phyloP scores from a whole-genome alignment of 495 filamentous ascomycete genomes.

The Rostrohypoxylon terebratum region DNA sequence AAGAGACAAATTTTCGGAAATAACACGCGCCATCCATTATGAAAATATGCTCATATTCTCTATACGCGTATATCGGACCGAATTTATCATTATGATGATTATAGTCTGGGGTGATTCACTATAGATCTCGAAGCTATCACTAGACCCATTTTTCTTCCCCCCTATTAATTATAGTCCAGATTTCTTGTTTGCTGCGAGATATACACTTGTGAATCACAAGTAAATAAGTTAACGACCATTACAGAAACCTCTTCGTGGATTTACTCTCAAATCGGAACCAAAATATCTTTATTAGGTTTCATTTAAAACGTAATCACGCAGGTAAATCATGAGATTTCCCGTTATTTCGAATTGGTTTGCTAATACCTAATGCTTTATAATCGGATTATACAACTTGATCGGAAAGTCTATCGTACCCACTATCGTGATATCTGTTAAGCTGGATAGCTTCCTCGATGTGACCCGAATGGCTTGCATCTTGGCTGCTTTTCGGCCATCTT shows the following conservation, averaged over 20 bases:
- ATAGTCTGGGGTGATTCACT: neutral
- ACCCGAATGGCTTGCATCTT: neutral
- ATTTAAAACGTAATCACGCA: neutral
- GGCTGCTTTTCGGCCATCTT: neutral
- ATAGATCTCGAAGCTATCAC: conserved; percentile 4
- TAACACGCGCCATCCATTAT: neutral
- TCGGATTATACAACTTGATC: neutral
- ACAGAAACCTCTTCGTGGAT: neutral
- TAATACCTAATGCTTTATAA: neutral
- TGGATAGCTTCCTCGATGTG: neutral
- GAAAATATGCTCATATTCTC: neutral
- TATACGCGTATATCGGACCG: neutral
- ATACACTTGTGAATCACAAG: neutral
- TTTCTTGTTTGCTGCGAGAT: neutral
- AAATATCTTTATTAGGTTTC: neutral
- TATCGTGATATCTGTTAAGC: neutral
- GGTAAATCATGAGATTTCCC: neutral
- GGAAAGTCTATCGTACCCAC: neutral
- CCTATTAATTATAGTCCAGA: neutral
- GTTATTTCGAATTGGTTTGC: neutral
- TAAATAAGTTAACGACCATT: neutral
- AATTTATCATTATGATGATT: neutral
- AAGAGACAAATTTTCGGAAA: neutral
- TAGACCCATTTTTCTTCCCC: neutral
- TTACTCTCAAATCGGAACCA: neutral